Base-by-base conservation (phyloP, 257 asterid genomes). In the Solanum clarkiae region DNA sequence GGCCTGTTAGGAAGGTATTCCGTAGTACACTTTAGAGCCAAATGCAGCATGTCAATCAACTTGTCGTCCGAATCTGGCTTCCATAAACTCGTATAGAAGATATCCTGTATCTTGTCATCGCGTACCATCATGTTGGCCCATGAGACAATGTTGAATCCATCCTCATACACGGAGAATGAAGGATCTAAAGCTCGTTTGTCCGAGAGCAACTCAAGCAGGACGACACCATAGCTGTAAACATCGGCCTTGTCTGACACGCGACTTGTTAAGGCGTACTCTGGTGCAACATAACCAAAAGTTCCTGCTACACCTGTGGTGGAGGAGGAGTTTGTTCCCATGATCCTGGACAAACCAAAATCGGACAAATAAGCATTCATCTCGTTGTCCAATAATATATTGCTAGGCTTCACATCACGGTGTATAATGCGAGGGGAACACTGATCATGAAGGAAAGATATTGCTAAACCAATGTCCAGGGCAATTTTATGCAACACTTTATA, bases 171-270 rank as follows among this genome's bases (percentile, higher is more conserved):
- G 12, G 96, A 93, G 57, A 96, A 94, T 1, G 98, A 96, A 9
- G 99, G 99, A 59, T 96, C 99, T 6, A 96, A 88, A 4, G 93
- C 98, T 79, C 91, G 92, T 92, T 94, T 96, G 85, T 93, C 98
- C 0, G 99, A 96, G 45, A 96, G 86, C 86, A 96, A 81, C 94
- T 96, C 99, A 1, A 94, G 97, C 86, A 96, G 80, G 79, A 96
- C 98, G 4, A 96, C 94, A 63, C 98, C 98, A n/a, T 96, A 96
- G 88, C 99, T 96, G 51, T 96, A 96, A 7, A 96, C 98, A 13
- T 96, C 99, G 0, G 98, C 97, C 90, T 93, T 96, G 88, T 94
- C 98, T 6, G 99, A 93, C 29, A 96, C 99, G 2, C 98, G 98
- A 79, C 99, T 93, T 0, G 98, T 93, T 93, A 93, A 89, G 2